Evolutionary conservation across 2,329 filamentous ascomycete species (phyloP), one percentile per base, ranked within the genome.

Genomic region (Pseudomassariella vexata): DNA sequence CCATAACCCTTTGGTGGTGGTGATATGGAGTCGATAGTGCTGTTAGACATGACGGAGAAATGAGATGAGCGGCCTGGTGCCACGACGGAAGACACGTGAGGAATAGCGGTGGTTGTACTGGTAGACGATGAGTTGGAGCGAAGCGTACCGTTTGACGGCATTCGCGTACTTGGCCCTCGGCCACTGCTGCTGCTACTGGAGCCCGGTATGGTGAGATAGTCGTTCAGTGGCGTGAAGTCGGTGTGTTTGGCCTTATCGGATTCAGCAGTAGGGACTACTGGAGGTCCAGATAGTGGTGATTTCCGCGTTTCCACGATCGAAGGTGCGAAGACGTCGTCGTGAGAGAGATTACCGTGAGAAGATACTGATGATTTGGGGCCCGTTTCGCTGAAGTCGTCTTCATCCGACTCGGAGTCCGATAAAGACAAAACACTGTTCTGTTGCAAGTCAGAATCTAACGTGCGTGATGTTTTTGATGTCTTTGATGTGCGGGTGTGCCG

Each of bases 351-450:
- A 10, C 46, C 46, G 5, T 55, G 55, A 5, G 53, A 51, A 3
- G 53, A 52, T n/a, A 52, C 36, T 5, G 56, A 56, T 9, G 53
- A 52, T 25, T 50, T 54, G 3, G 56, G 50, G 2, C 48, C 46
- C 3, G 53, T 42, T 8, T 57, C 57, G 6, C 47, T 46, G 12
- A 46, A 48, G 17, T 56, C 62, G 18, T 67, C 65, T 5, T 70
- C 69, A 35, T 77, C 73, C 0, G 72, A 76, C 38, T 76, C 72
- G 0, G 73, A 76, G 2, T 56, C 53, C 2, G 72, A 76, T 1
- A 78, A 60, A 2, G 72, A 70, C 10, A 78, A 52, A 1, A 78
- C 62, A 38, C 73, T 77, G 37, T 62, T 73, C 31, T 71, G 63
- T 24, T 71, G 61, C 5, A 76, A 55, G 38, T 78, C 71, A 2